Evolutionary conservation across 2,329 filamentous ascomycete species (phyloP), one percentile per base, ranked within the genome.

Genomic region (Aspergillus sp.): DNA sequence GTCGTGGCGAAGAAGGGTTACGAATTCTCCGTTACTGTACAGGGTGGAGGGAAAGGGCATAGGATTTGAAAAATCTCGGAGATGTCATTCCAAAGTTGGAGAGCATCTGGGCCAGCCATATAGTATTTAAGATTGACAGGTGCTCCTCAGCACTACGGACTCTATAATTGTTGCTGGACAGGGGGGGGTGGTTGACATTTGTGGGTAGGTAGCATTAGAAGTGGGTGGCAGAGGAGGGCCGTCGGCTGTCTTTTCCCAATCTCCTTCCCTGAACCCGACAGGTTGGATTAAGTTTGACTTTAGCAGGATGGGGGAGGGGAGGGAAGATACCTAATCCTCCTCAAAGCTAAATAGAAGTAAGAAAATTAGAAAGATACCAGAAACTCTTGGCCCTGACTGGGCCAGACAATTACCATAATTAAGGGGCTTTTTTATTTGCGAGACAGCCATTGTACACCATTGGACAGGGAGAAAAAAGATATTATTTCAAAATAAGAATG

Each of bases 271-370:
- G 55, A 51, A 32, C 28, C 73, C 73, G 72, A 72, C 70, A 73
- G 69, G 64, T 67, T 72, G 73, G 73, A 69, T 74, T 73, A 73
- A 71, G 73, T 73, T 75, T 69, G 64, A 67, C 66, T 71, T 70
- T 71, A 72, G 72, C 68, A 70, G 66, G 63, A 65, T 65, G 68
- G 69, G 64, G 68, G 12, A 36, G 32, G 32, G 30, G 32, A 36
- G 32, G 32, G 32, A 36, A 68, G 60, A 64, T 70, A 28, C 47
- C 25, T 50, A 50, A 50, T 32, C 47, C 47, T 50, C n/a, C 25
- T 32, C 23, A 30, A 50, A 50, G 47, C 25, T 50, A 32, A 50
- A 30, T 32, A 10, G 25, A 30, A 19, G 15, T 39, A 28, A 50
- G 19, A 57, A 43, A 55, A 55, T 17, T 15, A 28, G 13, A 41